Evolutionary conservation across 805 yeast genomes (phyloP).

Genomic region (Candida argentea): DNA sequence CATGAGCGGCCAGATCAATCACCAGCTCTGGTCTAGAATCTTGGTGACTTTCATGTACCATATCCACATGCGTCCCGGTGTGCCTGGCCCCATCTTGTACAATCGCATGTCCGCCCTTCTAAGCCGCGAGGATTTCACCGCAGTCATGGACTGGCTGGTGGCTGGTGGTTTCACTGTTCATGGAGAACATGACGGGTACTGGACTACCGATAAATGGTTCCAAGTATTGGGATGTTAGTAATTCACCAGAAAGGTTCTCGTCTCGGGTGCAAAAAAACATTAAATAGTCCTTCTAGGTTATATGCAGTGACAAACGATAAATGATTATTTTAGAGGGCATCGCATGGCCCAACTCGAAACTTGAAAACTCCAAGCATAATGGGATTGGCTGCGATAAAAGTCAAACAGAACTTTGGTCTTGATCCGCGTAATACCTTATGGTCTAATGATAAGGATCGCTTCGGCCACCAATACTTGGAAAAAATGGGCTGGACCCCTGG

Average conservation of each 20-base stretch:
- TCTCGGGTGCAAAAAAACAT: too few species aligned
- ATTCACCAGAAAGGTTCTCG: too few species aligned
- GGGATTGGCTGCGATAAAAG: constrained; percentile 78
- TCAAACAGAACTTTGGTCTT: constrained; percentile 74
- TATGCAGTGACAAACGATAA: too few species aligned
- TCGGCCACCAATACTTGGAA: constrained; percentile 79
- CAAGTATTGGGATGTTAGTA: constrained; percentile 20
- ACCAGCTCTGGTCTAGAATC: constrained; percentile 48
- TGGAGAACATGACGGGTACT: constrained; percentile 29
- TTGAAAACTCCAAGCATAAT: too few species aligned
- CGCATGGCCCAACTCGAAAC: too few species aligned
- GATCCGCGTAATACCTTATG: constrained; percentile 94
- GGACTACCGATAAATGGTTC: constrained; percentile 40
- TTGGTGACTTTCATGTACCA: constrained; percentile 34
- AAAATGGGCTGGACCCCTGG: constrained; percentile 93
- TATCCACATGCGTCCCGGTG: constrained; percentile 28
- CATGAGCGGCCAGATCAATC: constrained; percentile 49
- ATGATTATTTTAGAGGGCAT: too few species aligned
- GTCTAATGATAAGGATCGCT: constrained; percentile 77
- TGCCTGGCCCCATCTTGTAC: constrained; percentile 13
- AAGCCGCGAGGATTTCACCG: constrained; percentile 16
- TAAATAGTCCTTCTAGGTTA: too few species aligned
- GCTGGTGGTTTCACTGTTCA: constrained; percentile 24
- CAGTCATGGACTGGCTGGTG: constrained; percentile 30
- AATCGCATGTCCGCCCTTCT: constrained; percentile 20